These are phyloP conservation scores for Plectosphaerella cucumerina DNA, from an alignment of 2,329 filamentous ascomycete genomes.

Conservation along the genomic window DNA sequence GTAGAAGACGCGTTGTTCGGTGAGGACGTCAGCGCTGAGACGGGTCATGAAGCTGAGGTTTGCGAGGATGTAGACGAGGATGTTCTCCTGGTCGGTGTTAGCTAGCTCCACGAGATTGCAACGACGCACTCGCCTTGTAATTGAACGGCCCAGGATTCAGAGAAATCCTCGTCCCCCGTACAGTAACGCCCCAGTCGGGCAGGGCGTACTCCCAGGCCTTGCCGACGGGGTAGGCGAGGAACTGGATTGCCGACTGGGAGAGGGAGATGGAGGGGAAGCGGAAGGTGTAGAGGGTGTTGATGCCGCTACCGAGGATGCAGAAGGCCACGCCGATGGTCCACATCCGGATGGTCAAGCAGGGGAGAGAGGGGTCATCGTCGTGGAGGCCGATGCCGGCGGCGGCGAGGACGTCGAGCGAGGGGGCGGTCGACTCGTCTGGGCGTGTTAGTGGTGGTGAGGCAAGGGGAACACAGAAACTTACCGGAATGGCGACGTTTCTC, in stretches of 20 bases:
- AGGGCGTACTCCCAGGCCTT: slow-evolving; percentile 28
- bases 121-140: slow-evolving; percentile 17
- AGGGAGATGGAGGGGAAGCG: slow-evolving; percentile 25
- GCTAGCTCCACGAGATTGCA: background rate
- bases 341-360: slow-evolving; percentile 32
- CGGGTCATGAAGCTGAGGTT: slow-evolving; percentile 36
- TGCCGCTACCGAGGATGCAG: slow-evolving; percentile 28
- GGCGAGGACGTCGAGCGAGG: slow-evolving; percentile 17
- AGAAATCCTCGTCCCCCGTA: slow-evolving; percentile 19
- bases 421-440: slow-evolving; percentile 7
- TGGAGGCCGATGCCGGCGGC: slow-evolving; percentile 24
- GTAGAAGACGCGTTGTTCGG: slow-evolving; percentile 35
- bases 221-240: slow-evolving; percentile 39
- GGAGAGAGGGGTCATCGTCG: slow-evolving; percentile 20
- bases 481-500: background rate
- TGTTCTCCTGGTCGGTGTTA: slow-evolving; percentile 24
- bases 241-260: slow-evolving; percentile 31
- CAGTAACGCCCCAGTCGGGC: slow-evolving; percentile 22
- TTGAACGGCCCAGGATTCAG: slow-evolving; percentile 36
- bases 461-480: background rate
- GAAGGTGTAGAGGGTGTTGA: slow-evolving; percentile 38
- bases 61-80: slow-evolving; percentile 37
- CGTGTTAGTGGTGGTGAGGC: background rate
- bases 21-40: slow-evolving; percentile 28
- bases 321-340: slow-evolving; percentile 33